Percentiles rank a stretch among this genome's conserved stretches.
phyloP scores from a whole-genome alignment of 192 early-diverging fungal genomes.

The Backusella mclennaniae region DNA sequence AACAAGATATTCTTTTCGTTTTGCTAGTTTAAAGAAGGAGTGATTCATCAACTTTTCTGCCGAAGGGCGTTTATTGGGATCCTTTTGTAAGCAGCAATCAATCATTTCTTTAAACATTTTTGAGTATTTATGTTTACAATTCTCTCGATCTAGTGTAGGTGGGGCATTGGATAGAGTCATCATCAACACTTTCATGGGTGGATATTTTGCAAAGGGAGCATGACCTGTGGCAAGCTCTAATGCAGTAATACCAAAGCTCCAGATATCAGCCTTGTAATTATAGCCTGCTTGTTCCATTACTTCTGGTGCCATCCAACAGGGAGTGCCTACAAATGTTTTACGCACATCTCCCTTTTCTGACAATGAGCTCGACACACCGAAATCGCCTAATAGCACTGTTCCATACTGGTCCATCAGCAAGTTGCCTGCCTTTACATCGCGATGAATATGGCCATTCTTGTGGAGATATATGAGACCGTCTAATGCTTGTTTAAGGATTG shows the following conservation, averaged over 20 bases:
- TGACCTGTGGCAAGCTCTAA: slow-evolving; percentile 84
- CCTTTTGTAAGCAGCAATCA: slow-evolving; percentile 77
- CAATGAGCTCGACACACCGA: slow-evolving; percentile 66
- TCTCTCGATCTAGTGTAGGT: slow-evolving; percentile 77
- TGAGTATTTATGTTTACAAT: slow-evolving; percentile 71
- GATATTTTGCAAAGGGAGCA: slow-evolving; percentile 86
- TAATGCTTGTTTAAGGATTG: slow-evolving; percentile 75
- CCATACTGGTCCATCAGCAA: slow-evolving; percentile 67
- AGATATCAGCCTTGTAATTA: slow-evolving; percentile 88
- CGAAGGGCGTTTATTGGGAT: slow-evolving; percentile 70
- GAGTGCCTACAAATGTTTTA: slow-evolving; percentile 74
- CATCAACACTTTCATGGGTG: slow-evolving; percentile 85
- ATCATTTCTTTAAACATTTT: slow-evolving; percentile 86
- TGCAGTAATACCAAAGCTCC: slow-evolving; percentile 88
- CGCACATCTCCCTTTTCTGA: slow-evolving; percentile 63
- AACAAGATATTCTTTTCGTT: slow-evolving; percentile 66
- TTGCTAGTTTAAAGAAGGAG: slow-evolving; percentile 75
- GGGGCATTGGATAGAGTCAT: slow-evolving; percentile 83
- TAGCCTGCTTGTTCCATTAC: slow-evolving; percentile 93
- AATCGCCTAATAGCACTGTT: slow-evolving; percentile 60
- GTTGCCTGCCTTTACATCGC: slow-evolving; percentile 74
- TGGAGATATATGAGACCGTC: slow-evolving; percentile 66
- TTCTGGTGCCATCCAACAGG: slow-evolving; percentile 71
- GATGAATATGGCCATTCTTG: slow-evolving; percentile 64
- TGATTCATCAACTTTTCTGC: slow-evolving; percentile 75